Conservation (phyloP, 75 land plant species). For the Cupressus sempervirens region DNA sequence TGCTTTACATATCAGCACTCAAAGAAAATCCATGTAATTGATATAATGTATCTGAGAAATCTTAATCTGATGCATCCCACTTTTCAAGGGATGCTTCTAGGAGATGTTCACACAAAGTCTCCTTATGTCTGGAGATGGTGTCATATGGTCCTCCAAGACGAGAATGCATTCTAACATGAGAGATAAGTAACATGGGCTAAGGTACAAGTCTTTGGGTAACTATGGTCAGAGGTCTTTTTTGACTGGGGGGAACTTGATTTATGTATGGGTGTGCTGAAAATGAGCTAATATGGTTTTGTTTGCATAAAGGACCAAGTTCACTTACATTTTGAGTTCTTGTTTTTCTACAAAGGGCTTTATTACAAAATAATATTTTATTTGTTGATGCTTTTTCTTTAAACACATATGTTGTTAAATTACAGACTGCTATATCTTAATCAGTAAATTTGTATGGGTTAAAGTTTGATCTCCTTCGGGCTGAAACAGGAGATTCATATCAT, state of each 20-base stretch:
- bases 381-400: neutral
- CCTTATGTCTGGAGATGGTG: too few species aligned
- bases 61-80: too few species aligned
- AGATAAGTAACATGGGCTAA: too few species aligned
- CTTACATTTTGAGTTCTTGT: neutral
- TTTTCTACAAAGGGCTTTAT: neutral
- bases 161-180: too few species aligned
- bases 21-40: too few species aligned
- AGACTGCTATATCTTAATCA: neutral
- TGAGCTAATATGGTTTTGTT: neutral
- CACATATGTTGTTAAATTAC: neutral
- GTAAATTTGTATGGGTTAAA: neutral
- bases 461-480: neutral
- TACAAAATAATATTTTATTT: neutral
- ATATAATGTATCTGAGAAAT: too few species aligned
- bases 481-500: slow-evolving; percentile 83
- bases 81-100: too few species aligned
- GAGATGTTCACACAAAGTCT: too few species aligned
- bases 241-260: neutral
- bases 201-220: too few species aligned
- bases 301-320: neutral
- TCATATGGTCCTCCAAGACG: too few species aligned
- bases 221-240: neutral
- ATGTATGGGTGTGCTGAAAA: neutral
- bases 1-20: too few species aligned